Conservation (phyloP, 2,329 filamentous ascomycete species). For the Rutstroemia sp. region DNA sequence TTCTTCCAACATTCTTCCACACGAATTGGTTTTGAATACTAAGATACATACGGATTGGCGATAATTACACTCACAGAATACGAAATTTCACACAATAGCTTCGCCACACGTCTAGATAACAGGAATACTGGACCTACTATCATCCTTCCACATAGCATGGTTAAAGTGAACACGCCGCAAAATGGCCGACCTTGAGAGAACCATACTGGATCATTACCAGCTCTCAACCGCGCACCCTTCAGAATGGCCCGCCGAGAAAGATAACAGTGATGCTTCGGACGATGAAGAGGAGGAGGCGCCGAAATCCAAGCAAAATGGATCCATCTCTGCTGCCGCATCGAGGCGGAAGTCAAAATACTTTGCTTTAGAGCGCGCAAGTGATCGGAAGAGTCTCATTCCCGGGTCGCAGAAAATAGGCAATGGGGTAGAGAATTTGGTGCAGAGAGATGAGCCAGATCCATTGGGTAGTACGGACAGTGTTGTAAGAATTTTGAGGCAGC, state of each 20-base stretch:
- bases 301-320: constrained; percentile 18
- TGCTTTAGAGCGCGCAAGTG: constrained; percentile 70
- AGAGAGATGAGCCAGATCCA: constrained; percentile 88
- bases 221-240: constrained; percentile 70
- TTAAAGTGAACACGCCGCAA: constrained; percentile 16
- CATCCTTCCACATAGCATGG: neutral
- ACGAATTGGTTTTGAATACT: neutral
- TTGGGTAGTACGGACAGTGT: constrained; percentile 85
- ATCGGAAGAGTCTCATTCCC: constrained; percentile 54
- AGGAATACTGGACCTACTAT: too few species aligned
- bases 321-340: constrained; percentile 31
- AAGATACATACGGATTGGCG: neutral
- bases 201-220: constrained; percentile 84
- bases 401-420: constrained; percentile 62
- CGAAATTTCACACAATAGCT: too few species aligned
- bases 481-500: constrained; percentile 66
- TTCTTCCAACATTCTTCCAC: neutral
- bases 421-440: constrained; percentile 69
- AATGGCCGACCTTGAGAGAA: constrained; percentile 66
- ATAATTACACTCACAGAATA: neutral
- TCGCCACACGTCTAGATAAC: too few species aligned
- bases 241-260: constrained; percentile 80
- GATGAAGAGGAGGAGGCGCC: constrained; percentile 39
- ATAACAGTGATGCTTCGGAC: constrained; percentile 61
- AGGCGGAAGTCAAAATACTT: constrained; percentile 74